Base-by-base conservation (phyloP, 129 eudicot genomes). In the Lactuca sativa region DNA sequence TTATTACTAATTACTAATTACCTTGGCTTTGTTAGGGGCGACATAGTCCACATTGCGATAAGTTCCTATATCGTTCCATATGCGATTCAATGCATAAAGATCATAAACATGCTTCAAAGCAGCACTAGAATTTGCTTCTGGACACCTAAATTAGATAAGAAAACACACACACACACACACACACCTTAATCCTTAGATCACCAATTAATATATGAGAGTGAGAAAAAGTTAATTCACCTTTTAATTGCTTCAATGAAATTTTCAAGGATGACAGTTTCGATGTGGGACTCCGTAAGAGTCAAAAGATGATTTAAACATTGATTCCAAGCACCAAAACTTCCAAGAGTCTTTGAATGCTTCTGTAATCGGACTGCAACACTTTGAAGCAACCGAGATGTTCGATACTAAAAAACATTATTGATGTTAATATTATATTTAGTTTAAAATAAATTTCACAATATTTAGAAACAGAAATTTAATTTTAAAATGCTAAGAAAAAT, bases 11-110 rank as follows among this genome's bases (percentile, higher is more conserved):
- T 43, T 34, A 33, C 25, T 66, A 33, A 18, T 57, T 69, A 91
- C 97, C 98, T 89, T 93, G 13, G 98, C 98, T 81, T 93, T 93
- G 85, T 93, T 93, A 9, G 96, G 98, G 53, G 96, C 96, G 43
- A 93, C 96, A 82, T 93, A 93, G 70, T 93, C 98, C 85, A 93
- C 98, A 63, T 93, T 93, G 58, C 96, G 92, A 56, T 89, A 93
- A 44, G 96, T 93, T 70, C 98, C 98, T 48, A 93, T 93, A 74
- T 93, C 98, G 17, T 80, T 89, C 98, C 98, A 93, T 59, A 93
- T 89, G 56, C 88, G 84, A 54, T 93, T 86, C 95, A 93, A 77
- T 6, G 98, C 98, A 76, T 89, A 93, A 38, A 89, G 87, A 83
- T 93, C 95, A 64, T 96, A 93, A 17, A 85, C 88, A 77, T 89